Percentiles rank a stretch among this genome's conserved stretches.
Conservation (phyloP, 306 rosid genomes). For the Dicorynia guianensis region DNA sequence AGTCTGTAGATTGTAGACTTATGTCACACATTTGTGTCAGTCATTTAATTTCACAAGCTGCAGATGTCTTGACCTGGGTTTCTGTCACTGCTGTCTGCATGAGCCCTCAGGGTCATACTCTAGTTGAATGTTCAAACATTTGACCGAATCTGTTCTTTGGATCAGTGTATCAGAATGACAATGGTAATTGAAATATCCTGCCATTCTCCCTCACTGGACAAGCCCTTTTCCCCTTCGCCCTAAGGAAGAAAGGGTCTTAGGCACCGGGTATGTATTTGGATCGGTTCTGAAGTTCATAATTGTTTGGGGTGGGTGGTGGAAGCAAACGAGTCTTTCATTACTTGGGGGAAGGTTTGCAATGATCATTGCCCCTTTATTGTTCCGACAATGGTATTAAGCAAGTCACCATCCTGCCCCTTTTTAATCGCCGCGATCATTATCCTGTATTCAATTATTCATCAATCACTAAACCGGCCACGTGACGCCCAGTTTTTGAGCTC, state of each 20-base stretch:
- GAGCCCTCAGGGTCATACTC: neutral
- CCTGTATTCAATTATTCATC: neutral
- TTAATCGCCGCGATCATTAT: neutral
- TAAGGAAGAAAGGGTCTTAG: too few species aligned
- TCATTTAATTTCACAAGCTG: neutral
- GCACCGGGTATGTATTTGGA: too few species aligned
- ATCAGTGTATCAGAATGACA: too few species aligned
- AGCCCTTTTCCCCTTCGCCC: neutral
- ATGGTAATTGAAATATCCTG: neutral
- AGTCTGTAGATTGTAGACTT: constrained; percentile 31
- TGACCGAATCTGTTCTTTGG: too few species aligned
- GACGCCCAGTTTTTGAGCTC: neutral
- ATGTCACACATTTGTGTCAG: constrained; percentile 35
- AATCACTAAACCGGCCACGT: neutral
- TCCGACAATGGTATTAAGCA: too few species aligned
- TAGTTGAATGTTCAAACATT: too few species aligned
- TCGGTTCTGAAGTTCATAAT: too few species aligned
- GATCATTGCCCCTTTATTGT: neutral
- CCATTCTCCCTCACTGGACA: too few species aligned
- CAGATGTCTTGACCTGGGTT: neutral
- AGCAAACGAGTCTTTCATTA: neutral
- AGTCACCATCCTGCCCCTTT: too few species aligned
- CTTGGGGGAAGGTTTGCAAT: neutral
- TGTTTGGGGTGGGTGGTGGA: constrained; percentile 27
- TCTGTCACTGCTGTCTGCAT: neutral